Conservation (phyloP, 129 eudicot species). For the Helichrysum umbraculigerum region DNA sequence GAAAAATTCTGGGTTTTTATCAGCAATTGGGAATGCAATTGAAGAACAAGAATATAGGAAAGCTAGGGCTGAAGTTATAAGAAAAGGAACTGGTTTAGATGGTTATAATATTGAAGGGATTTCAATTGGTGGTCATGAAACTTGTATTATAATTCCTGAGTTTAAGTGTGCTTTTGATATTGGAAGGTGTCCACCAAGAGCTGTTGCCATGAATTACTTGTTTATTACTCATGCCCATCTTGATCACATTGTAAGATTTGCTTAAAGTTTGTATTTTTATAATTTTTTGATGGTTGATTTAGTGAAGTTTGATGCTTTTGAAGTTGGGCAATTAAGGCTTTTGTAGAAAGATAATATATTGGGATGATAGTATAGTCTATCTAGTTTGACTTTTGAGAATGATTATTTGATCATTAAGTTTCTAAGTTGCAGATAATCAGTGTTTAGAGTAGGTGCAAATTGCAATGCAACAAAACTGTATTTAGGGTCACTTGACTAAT, state of each 20-base stretch:
- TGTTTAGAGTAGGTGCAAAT: neutral
- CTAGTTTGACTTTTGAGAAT: neutral
- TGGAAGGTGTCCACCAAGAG: slow-evolving; percentile 88
- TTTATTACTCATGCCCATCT: slow-evolving; percentile 97
- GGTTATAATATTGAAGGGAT: slow-evolving; percentile 76
- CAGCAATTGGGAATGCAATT: slow-evolving; percentile 84
- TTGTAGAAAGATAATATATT: neutral
- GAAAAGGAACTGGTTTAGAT: slow-evolving; percentile 60
- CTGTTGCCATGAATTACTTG: slow-evolving; percentile 82
- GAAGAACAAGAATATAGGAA: slow-evolving; percentile 95
- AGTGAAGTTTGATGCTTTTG: neutral
- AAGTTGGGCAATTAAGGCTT: neutral
- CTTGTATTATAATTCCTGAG: slow-evolving; percentile 87
- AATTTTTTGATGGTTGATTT: slow-evolving; percentile 7
- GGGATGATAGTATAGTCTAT: neutral
- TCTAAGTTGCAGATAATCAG: neutral
- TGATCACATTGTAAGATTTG: slow-evolving; percentile 82
- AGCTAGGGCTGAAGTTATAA: slow-evolving; percentile 81
- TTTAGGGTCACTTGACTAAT: neutral
- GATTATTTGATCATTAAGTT: neutral
- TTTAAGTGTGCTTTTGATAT: slow-evolving; percentile 86
- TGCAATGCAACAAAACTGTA: neutral
- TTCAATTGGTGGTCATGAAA: slow-evolving; percentile 91
- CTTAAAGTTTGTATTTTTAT: neutral
- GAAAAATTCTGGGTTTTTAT: slow-evolving; percentile 62